Evolutionary conservation across 805 yeast species (phyloP), one percentile per base, ranked within the genome.

Genomic region (Peterozyma xylosa): DNA sequence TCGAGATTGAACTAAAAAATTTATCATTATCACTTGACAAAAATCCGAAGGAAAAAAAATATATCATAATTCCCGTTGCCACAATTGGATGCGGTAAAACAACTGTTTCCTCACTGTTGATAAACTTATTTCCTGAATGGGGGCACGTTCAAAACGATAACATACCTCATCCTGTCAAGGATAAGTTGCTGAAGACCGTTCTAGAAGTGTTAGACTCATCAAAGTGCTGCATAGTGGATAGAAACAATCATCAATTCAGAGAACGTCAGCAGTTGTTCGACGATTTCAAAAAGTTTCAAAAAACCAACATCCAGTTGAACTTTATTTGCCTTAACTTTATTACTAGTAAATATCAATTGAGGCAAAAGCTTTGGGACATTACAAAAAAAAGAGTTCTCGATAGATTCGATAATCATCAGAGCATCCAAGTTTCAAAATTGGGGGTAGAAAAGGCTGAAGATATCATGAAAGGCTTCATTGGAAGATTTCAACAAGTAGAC

Each of bases 81-180:
- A 88, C 96, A 0, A 76, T 91, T 42, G 98, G 98, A 0, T 87
- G 96, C 61, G 99, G 99, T 7, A 93, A 93, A 57, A 89, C 97
- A 0, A 88, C 97, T 0, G 75, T 86, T 0, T 77, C 86, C 5
- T 57, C 76, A 33, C 80, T 90, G 0, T 64, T 93, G 35, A 48
- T 54, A 0, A 55, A 68, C 9, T 59, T 90, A 9, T 80, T 68
- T 44, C 80, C 82, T 1, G 56, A 64, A 0, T 83, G 95, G 82
- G 82, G 75, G 0, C 85, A 82, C 52, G 68, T 86, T 10, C 96
- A 88, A 58, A 93, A 88, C 62, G 98, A 91, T 62, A 77, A 86
- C 50, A 67, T 86, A 18, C 64, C 67, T 5, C 68, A 68, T 16
- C 66, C 68, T 6, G 68, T 72, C n/a, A 74, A 71, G 45, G 59